Percentiles rank a stretch among this genome's conserved stretches.
Conservation (phyloP, 345 rosid species). For the Lagerstroemia speciosa region DNA sequence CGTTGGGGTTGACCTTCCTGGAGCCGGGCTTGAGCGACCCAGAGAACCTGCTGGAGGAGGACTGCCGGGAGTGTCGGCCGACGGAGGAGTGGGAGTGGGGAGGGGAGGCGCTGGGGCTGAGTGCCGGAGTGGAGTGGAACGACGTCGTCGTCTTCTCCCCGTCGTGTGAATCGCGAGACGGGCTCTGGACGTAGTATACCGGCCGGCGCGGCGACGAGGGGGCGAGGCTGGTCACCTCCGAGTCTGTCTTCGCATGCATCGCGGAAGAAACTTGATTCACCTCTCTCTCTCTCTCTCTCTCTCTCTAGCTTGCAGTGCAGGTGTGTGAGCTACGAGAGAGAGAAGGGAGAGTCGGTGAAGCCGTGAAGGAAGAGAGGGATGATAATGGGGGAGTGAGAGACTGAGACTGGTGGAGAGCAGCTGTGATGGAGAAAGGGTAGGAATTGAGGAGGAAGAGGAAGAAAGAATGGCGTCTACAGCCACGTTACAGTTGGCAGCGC, state of each 20-base stretch:
- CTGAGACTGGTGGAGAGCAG: neutral
- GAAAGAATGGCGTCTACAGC: constrained; percentile 21
- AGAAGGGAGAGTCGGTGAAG: neutral
- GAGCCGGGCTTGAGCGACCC: constrained; percentile 87
- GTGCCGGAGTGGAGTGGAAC: constrained; percentile 88
- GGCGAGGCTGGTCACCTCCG: constrained; percentile 92
- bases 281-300: constrained; percentile 1
- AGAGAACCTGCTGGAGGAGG: constrained; percentile 84
- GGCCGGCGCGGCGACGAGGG: constrained; percentile 85
- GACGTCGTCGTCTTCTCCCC: constrained; percentile 95
- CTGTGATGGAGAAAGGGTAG: constrained; percentile 6
- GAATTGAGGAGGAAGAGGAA: constrained; percentile 1
- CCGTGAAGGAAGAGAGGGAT: constrained; percentile 7
- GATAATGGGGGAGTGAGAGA: neutral
- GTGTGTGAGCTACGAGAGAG: neutral
- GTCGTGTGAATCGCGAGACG: constrained; percentile 93
- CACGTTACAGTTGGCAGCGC: constrained; percentile 37
- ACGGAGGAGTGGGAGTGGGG: constrained; percentile 93
- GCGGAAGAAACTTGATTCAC: neutral
- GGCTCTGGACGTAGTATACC: constrained; percentile 90
- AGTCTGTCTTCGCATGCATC: constrained; percentile 98
- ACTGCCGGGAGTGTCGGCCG: constrained; percentile 82
- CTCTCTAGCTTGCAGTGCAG: neutral
- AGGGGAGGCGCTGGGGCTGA: constrained; percentile 84
- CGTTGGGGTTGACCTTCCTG: constrained; percentile 78